A percentile compares a stretch with the other conserved stretches of the same genome.
phyloP scores from a whole-genome alignment of 1,139 yeast genomes.

The Pichia sp. region DNA sequence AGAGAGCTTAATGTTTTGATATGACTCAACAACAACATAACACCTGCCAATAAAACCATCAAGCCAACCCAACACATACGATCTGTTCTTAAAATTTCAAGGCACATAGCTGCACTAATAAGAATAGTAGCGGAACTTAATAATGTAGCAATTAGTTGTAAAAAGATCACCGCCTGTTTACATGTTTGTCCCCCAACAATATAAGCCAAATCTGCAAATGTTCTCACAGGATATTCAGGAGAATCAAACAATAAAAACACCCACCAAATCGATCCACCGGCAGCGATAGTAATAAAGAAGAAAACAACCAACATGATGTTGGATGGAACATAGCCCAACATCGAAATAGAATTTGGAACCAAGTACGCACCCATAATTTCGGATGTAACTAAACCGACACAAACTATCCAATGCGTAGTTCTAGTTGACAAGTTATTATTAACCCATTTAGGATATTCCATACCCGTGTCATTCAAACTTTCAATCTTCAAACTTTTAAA shows the following conservation, averaged over 20 bases:
- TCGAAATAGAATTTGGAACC: conserved; percentile 43
- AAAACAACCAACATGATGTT: conserved; percentile 38
- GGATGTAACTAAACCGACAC: conserved; percentile 45
- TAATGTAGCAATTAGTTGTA: conserved; percentile 41
- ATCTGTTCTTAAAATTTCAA: conserved; percentile 38
- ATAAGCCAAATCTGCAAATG: conserved; percentile 41
- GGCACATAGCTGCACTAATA: conserved; percentile 40
- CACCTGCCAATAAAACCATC: conserved; percentile 38
- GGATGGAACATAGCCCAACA: conserved; percentile 44
- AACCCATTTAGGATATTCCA: conserved; percentile 19
- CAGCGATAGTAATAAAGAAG: conserved; percentile 39
- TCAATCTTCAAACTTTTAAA: conserved; percentile 12
- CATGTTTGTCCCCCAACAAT: conserved; percentile 35
- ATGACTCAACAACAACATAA: conserved; percentile 42
- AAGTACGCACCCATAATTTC: conserved; percentile 46
- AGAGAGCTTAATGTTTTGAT: conserved; percentile 33
- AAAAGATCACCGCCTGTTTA: conserved; percentile 34
- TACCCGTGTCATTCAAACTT: conserved; percentile 7
- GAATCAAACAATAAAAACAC: conserved; percentile 35
- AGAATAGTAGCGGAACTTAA: conserved; percentile 40
- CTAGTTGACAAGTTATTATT: conserved; percentile 18
- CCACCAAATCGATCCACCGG: conserved; percentile 29
- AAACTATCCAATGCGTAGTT: conserved; percentile 30
- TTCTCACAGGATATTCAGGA: conserved; percentile 40
- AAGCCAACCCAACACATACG: conserved; percentile 41